Percentiles rank a stretch among this genome's conserved stretches.
phyloP scores from a whole-genome alignment of 2,329 filamentous ascomycete species.

The Malbranchea cinnamomea region DNA sequence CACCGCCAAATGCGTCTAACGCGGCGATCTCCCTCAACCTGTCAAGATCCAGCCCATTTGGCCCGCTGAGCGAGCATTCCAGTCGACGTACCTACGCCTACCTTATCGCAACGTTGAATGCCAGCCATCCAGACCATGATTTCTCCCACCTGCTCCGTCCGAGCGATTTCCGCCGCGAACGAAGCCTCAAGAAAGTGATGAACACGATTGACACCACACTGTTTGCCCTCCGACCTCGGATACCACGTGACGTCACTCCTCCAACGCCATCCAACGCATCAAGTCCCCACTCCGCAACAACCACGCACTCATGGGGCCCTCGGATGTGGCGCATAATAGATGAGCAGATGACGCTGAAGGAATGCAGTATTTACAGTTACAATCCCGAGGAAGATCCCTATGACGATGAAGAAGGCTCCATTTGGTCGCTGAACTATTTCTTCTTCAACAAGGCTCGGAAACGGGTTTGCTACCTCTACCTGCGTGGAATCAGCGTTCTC shows the following conservation, averaged over 20 bases:
- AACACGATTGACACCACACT: constrained; percentile 75
- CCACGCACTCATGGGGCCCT: constrained; percentile 61
- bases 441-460: constrained; percentile 92
- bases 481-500: constrained; percentile 64
- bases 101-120: constrained; percentile 89
- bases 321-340: constrained; percentile 87
- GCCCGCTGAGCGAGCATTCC: constrained; percentile 71
- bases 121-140: constrained; percentile 91
- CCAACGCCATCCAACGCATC: constrained; percentile 29
- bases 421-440: constrained; percentile 94
- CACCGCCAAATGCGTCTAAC: constrained; percentile 61
- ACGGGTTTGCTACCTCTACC: constrained; percentile 84
- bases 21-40: constrained; percentile 56
- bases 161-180: constrained; percentile 76
- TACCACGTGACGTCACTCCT: constrained; percentile 25
- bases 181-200: constrained; percentile 66
- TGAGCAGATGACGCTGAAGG: constrained; percentile 81
- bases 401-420: constrained; percentile 80
- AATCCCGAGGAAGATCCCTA: constrained; percentile 81
- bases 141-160: constrained; percentile 87
- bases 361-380: constrained; percentile 83
- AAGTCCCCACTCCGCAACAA: constrained; percentile 32
- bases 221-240: constrained; percentile 63
- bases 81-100: constrained; percentile 90
- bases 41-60: constrained; percentile 80